Evolutionary conservation across 176 grass and related monocot genomes (phyloP).

Genomic region (Oryza australiensis): DNA sequence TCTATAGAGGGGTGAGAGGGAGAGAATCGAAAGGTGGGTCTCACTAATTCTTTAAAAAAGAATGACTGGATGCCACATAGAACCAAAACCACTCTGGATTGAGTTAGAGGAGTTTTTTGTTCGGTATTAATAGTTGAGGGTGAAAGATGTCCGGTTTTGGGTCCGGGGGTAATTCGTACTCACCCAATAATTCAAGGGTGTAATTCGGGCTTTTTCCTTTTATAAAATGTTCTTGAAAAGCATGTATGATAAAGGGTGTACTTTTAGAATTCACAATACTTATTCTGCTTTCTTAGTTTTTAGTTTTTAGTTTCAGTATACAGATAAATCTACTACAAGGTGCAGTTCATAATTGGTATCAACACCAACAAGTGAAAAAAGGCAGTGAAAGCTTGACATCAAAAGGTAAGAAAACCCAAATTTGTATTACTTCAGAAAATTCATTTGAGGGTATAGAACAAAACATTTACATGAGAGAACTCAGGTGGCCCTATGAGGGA

Average conservation of each 20-base stretch:
- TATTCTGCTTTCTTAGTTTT: neutral
- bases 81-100: no score
- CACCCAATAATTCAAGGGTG: no score
- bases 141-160: no score
- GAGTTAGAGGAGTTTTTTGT: no score
- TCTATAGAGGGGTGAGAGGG: no score
- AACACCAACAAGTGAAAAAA: neutral
- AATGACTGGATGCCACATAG: no score
- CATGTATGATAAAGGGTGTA: neutral
- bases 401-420: neutral
- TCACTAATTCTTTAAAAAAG: no score
- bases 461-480: conserved; percentile 12
- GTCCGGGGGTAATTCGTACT: no score
- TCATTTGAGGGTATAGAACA: neutral
- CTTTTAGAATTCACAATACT: neutral
- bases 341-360: neutral
- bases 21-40: no score
- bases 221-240: neutral
- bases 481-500: neutral
- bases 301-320: neutral
- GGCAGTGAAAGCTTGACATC: neutral
- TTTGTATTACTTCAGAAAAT: neutral
- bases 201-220: no score
- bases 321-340: neutral
- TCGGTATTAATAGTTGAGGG: no score